These are phyloP conservation scores for Prunella vulgaris DNA, from an alignment of 257 asterid species.

Conservation along the genomic window DNA sequence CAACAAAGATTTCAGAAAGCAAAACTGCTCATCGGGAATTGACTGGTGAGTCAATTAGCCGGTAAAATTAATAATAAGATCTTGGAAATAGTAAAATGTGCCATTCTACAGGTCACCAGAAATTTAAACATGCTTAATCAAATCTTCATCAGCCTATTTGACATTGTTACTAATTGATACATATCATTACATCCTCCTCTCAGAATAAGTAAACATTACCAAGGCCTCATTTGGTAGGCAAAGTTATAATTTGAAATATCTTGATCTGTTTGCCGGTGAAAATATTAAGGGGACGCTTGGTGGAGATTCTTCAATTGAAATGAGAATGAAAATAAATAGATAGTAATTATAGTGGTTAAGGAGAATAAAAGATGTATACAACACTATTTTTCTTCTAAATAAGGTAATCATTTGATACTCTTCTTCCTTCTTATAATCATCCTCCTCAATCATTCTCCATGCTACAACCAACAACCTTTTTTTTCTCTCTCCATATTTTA, in stretches of 20 bases:
- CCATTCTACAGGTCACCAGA: neutral
- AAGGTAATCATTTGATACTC: no score
- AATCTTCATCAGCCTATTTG: slow-evolving; percentile 2
- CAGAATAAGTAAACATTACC: neutral
- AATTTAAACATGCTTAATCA: neutral
- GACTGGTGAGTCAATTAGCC: slow-evolving; percentile 6
- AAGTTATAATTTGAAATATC: neutral
- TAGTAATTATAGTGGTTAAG: no score
- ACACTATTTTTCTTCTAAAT: no score
- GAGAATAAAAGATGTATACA: no score
- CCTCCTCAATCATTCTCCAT: no score
- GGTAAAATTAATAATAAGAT: neutral
- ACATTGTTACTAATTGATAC: neutral
- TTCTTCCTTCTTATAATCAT: no score
- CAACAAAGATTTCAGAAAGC: slow-evolving; percentile 18
- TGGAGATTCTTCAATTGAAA: no score
- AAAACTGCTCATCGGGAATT: neutral
- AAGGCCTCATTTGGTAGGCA: slow-evolving; percentile 6
- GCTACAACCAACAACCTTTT: no score
- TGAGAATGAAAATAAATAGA: no score
- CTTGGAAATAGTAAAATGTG: neutral
- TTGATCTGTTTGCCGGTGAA: neutral
- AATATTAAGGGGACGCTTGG: no score
- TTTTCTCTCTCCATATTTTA: no score
- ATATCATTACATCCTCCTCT: slow-evolving; percentile 2